These are phyloP conservation scores for Ophiocytium majus DNA, from an alignment of 352 stramenopile genomes.

Conservation along the genomic window DNA sequence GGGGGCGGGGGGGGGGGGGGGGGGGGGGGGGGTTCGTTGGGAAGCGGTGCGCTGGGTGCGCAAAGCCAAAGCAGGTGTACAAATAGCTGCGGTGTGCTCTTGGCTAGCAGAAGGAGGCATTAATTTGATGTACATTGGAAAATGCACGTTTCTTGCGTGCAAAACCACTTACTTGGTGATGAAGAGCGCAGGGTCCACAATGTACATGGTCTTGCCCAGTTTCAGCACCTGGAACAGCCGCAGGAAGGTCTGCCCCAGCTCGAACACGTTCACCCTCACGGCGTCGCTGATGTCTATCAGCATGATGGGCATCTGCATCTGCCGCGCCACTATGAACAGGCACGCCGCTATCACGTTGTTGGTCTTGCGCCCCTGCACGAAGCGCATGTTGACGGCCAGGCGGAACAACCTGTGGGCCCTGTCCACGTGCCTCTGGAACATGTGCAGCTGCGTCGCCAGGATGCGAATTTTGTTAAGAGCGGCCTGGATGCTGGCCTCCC, in stretches of 20 bases:
- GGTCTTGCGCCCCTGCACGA: conserved; percentile 48
- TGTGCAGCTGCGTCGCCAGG: conserved; percentile 43
- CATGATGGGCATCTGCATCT: conserved; percentile 95
- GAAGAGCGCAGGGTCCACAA: conserved; percentile 97
- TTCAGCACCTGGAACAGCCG: conserved; percentile 65
- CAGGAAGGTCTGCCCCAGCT: conserved; percentile 73
- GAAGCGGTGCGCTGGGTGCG: no score
- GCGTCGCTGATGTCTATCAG: conserved; percentile 99
- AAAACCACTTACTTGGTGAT: conserved; percentile 68
- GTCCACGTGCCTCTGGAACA: conserved; percentile 31
- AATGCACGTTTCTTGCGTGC: no score
- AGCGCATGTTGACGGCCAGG: conserved; percentile 33
- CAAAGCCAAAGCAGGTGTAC: no score
- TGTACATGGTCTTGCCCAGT: conserved; percentile 76
- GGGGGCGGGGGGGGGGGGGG: no score
- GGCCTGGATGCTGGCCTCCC: conserved; percentile 43
- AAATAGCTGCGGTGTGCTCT: no score
- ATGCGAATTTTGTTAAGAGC: conserved; percentile 48
- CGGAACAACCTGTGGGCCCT: conserved; percentile 31
- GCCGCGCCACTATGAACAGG: conserved; percentile 96
- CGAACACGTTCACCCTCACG: conserved; percentile 89
- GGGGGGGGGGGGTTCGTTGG: no score
- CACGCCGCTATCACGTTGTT: conserved; percentile 93
- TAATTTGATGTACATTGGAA: no score
- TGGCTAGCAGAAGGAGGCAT: no score